Base-by-base conservation (phyloP, 768 basidiomycete species). In the Rhodotorula babjevae region DNA sequence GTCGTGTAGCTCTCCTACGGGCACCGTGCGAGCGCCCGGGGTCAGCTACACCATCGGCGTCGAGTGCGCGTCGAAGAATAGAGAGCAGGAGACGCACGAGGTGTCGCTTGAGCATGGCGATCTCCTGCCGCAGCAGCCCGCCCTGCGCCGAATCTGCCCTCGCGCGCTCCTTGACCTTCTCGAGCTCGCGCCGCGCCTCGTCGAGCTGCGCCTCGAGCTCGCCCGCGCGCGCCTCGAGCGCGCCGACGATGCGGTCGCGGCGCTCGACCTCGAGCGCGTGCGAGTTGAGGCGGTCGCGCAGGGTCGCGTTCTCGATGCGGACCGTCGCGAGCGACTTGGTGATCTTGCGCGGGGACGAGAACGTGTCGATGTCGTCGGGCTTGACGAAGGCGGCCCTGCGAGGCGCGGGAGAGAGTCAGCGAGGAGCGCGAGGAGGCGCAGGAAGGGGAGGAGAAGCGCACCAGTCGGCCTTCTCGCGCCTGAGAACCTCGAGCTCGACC, bases 381-480 rank as follows among this genome's bases (percentile, higher is more conserved):
- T 67, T 63, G 52, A 76, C 65, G 65, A 72, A 76, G 3, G 74
- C 71, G 3, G 64, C 59, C 74, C 74, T 75, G 49, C 27, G 42
- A 0, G 19, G 19, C 12, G 27, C 11, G 25, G 3, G 3, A 9
- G 59, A 10, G 16, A 29, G 18, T 25, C 2, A 19, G 29, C 44
- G 15, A 12, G 14, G 12, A 6, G 5, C 29, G 9, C 31, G 4
- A 25, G 27, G 21, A 36, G 12, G 15, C 7, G 29, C 2, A 40
- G 49, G 23, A 19, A 19, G 14, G 16, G 36, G 23, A 19, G 25
- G 50, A 21, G 33, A 31, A 36, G 59, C 72, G 19, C 31, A 72
- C 78, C 78, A 79, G 36, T 77, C 77, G 15, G 69, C 66, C 68
- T 71, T 76, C 68, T 79, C 78, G 11, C 71, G 62, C 61, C 67